Evolutionary conservation across 345 rosid species (phyloP), one percentile per base, ranked within the genome.

Genomic region (Bruguiera gymnorhiza): DNA sequence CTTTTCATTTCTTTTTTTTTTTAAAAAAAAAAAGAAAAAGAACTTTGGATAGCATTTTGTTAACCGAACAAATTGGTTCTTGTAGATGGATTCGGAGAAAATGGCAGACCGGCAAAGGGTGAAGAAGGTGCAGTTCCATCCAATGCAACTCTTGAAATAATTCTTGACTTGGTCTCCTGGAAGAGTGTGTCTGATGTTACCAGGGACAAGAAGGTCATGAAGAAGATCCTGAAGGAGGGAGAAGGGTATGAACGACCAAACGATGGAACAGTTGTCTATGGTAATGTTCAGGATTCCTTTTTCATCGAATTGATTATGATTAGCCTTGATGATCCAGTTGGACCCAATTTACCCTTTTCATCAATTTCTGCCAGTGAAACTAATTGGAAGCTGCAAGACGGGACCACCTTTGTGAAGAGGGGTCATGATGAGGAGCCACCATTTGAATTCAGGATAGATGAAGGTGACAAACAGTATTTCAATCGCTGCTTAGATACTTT

Each of bases 161-260:
- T 66, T 2, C 72, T 95, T 66, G 93, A 90, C 77, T 75, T 95
- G 70, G 80, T 95, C 52, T 92, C 96, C 0, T 92, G 97, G 99
- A 95, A 86, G 78, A 86, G 86, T n/a, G 97, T 95, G 36, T 65
- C 94, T 0, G 97, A 87, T 63, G 83, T 95, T n/a, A 90, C 93
- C 37, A 84, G 90, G 50, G 99, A 92, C 72, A 84, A 82, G 79
- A 92, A 87, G 82, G 96, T 95, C 27, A 71, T 83, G n/a, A 92
- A 90, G 85, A 92, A 90, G 75, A 86, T 84, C 53, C 78, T 92
- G 76, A 85, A 82, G 71, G 99, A 92, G 82, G 97, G 97, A 6
- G 97, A 92, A 66, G 94, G 92, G 27, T 88, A 86, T 80, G 99
- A 92, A 20, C 78, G 74, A 16, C 97, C 99, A 24, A 88, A 82